Evolutionary conservation across 805 yeast genomes (phyloP), one percentile per base, ranked within the genome.

Genomic region (Spencermartinsiella europaea): DNA sequence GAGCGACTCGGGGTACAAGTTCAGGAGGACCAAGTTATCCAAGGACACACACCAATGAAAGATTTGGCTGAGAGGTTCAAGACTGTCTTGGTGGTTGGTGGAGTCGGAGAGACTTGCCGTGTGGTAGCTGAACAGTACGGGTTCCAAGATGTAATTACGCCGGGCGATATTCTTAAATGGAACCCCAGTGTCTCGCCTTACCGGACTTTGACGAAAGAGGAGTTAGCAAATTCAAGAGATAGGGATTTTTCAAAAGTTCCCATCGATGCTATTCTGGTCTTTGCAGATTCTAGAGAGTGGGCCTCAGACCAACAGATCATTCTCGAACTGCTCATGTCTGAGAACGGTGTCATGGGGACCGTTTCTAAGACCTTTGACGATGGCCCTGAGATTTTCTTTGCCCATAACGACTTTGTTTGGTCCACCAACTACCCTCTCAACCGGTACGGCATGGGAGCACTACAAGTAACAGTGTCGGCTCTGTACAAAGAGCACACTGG

Each of bases 391-490:
- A 77, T 87, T 47, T 85, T 84, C 67, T 88, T 87, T 72, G 95
- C 95, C 36, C 95, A 88, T 64, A 84, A 91, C 17, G 96, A 88
- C 67, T 84, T 88, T 59, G 86, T 88, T 46, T 88, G 96, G 96
- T 91, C 95, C 10, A 85, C 96, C 2, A 85, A 87, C 66, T 87
- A 85, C 62, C 79, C 78, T 56, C 71, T 85, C 51, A 79, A 88
- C 15, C 74, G 96, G 62, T 86, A 88, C 62, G 96, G 96, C 51
- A 89, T 88, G 95, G 96, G 96, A 49, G 96, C 96, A 2, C 72
- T 88, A 53, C 95, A 87, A 65, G 89, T 85, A 34, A 83, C 95
- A 17, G 80, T 87, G 59, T 89, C 90, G 46, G 93, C 95, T 0
- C 71, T 88, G 48, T 88, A 80, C 67, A 77, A 81, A 62, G 95